Conservation (phyloP, 169 alveolate species). For the Sarcocystis neurona region DNA sequence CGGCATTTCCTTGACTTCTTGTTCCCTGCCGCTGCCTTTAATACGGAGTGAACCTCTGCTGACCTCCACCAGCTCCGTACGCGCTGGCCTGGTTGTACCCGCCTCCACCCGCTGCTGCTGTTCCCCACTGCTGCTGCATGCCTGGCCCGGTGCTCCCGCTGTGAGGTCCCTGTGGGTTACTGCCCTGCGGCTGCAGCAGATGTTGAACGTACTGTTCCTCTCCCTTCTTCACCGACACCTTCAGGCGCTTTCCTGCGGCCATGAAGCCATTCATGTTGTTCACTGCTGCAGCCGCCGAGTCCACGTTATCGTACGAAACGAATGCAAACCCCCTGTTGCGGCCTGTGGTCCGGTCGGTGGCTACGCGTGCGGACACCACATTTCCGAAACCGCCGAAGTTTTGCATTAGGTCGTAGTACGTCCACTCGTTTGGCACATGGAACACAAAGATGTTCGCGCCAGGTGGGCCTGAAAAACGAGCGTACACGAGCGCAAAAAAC, state of each 20-base stretch:
- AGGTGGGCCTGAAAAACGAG: conserved; percentile 82
- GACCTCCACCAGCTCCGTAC: conserved; percentile 2
- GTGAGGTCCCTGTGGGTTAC: conserved; percentile 35
- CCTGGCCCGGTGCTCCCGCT: background rate
- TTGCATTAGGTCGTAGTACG: conserved; percentile 78
- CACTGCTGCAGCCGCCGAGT: conserved; percentile 89
- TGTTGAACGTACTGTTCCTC: conserved; percentile 75
- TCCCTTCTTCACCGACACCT: conserved; percentile 87
- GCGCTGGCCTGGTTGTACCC: conserved; percentile 11
- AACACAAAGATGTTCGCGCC: conserved; percentile 91
- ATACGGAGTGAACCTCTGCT: conserved; percentile 33
- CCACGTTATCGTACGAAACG: conserved; percentile 86
- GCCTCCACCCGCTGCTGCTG: background rate
- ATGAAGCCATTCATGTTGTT: conserved; percentile 87
- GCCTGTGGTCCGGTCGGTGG: conserved; percentile 87
- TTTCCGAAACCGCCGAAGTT: conserved; percentile 86
- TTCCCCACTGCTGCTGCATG: conserved; percentile 17
- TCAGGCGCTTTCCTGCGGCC: conserved; percentile 83
- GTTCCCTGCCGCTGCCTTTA: too few relatives aligned
- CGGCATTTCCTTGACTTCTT: too few relatives aligned
- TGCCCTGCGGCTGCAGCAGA: conserved; percentile 23
- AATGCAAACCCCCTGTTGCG: conserved; percentile 91
- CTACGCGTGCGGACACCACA: conserved; percentile 87
- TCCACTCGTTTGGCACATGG: conserved; percentile 93
- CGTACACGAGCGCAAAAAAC: background rate